A percentile compares a stretch with the other conserved stretches of the same genome.
Conservation (phyloP, 225 moss, liverwort and hornwort genomes). For the Polytrichum formosum region DNA sequence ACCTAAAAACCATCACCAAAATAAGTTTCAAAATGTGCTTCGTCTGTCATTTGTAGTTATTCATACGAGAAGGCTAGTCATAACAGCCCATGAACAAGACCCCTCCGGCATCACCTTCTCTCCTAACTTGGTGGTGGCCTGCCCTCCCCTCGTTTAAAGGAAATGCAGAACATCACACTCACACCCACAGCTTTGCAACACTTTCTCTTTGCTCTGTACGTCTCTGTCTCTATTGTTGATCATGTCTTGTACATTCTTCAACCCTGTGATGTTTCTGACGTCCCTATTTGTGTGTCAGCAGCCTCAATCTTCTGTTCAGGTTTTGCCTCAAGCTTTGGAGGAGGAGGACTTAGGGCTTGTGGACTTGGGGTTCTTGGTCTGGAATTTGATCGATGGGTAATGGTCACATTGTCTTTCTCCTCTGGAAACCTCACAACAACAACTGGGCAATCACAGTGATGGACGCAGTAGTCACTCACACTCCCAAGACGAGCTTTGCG, state of each 20-base stretch:
- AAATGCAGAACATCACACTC: slow-evolving; percentile 20
- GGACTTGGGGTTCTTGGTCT: slow-evolving; percentile 50
- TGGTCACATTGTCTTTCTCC: slow-evolving; percentile 47
- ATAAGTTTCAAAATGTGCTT: slow-evolving; percentile 9
- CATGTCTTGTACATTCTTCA: not conserved
- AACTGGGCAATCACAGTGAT: slow-evolving; percentile 65
- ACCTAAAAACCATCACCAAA: no score
- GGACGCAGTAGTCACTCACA: slow-evolving; percentile 67
- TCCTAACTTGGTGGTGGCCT: slow-evolving; percentile 17
- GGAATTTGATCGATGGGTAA: slow-evolving; percentile 46
- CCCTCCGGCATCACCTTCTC: slow-evolving; percentile 15
- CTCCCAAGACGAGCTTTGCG: slow-evolving; percentile 59
- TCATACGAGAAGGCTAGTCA: slow-evolving; percentile 20
- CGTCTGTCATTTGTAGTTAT: slow-evolving; percentile 20
- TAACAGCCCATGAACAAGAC: slow-evolving; percentile 9
- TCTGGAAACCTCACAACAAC: slow-evolving; percentile 61
- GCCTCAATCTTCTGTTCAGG: slow-evolving; percentile 18
- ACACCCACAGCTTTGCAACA: slow-evolving; percentile 21
- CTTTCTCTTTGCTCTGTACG: slow-evolving; percentile 4
- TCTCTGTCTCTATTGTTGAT: slow-evolving; percentile 5
- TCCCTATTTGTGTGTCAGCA: not conserved
- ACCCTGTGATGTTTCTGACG: slow-evolving; percentile 13
- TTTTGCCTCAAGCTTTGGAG: slow-evolving; percentile 33
- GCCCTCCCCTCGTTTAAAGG: slow-evolving; percentile 12
- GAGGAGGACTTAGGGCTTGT: slow-evolving; percentile 31